Conservation (phyloP, 495 filamentous ascomycete species). For the Trichoderma erinaceum region DNA sequence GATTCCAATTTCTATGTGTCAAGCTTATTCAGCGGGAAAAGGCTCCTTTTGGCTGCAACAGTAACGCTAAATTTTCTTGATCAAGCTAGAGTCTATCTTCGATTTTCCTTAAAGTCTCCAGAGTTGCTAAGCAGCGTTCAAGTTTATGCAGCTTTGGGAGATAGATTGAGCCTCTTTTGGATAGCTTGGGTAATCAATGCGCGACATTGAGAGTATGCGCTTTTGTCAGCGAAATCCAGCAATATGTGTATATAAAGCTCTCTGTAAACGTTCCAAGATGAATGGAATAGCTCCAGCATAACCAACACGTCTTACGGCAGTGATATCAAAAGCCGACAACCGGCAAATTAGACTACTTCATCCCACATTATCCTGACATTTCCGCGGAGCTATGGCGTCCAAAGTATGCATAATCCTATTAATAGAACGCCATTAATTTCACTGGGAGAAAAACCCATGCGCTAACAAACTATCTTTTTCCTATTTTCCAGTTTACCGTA, state of each 20-base stretch:
- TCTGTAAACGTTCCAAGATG: no score
- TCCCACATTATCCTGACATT: neutral
- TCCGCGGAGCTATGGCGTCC: neutral
- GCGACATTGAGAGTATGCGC: no score
- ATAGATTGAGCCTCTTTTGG: no score
- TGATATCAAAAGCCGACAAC: neutral
- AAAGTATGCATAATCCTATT: neutral
- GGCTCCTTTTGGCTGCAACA: neutral
- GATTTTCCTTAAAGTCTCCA: neutral
- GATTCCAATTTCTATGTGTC: conserved; percentile 9
- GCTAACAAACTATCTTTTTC: neutral
- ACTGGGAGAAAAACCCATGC: neutral
- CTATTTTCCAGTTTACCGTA: conserved; percentile 10
- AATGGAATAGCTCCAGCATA: no score
- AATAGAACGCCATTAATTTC: neutral
- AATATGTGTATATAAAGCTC: no score
- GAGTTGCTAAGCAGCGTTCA: neutral
- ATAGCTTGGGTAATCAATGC: no score
- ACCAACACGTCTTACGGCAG: no score
- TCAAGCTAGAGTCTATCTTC: neutral
- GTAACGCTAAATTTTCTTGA: neutral
- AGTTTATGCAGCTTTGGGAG: no score
- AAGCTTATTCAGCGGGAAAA: neutral
- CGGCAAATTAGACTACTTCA: neutral
- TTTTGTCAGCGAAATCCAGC: no score